Conservation (phyloP, 2,329 filamentous ascomycete genomes). For the Phoma herbarum region DNA sequence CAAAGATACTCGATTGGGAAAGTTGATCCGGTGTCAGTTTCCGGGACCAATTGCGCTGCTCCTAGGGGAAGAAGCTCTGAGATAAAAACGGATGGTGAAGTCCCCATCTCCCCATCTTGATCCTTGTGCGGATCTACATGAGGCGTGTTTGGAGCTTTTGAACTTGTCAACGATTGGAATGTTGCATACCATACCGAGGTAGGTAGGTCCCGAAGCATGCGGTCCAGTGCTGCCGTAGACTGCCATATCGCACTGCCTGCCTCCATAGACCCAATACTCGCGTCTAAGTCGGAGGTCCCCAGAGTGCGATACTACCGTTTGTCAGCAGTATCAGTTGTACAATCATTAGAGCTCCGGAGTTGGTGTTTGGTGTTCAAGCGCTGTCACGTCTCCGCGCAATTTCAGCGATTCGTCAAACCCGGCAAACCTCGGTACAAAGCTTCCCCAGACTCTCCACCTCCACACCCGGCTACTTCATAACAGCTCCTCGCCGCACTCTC, state of each 20-base stretch:
- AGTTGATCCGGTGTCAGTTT: neutral
- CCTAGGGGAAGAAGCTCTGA: neutral
- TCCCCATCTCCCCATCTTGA: neutral
- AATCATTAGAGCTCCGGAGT: neutral
- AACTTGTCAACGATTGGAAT: neutral
- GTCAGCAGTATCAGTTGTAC: neutral
- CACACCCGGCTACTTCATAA: constrained; percentile 13
- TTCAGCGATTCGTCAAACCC: constrained; percentile 4
- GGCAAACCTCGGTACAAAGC: constrained; percentile 22
- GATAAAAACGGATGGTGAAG: too few relatives aligned
- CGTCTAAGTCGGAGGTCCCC: neutral
- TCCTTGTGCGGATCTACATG: neutral
- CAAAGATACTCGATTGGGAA: neutral
- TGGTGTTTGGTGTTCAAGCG: neutral
- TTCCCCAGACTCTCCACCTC: constrained; percentile 20
- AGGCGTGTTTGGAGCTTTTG: neutral
- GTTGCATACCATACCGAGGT: too few relatives aligned
- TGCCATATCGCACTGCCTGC: neutral
- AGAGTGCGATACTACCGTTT: too few relatives aligned
- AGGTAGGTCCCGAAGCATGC: neutral
- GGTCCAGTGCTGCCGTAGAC: neutral
- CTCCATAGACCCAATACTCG: neutral
- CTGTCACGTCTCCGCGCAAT: neutral
- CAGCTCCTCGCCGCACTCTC: neutral
- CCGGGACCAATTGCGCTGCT: neutral